These are phyloP conservation scores for Vanrija humicola DNA, from an alignment of 1,284 basidiomycete species.

Conservation along the genomic window DNA sequence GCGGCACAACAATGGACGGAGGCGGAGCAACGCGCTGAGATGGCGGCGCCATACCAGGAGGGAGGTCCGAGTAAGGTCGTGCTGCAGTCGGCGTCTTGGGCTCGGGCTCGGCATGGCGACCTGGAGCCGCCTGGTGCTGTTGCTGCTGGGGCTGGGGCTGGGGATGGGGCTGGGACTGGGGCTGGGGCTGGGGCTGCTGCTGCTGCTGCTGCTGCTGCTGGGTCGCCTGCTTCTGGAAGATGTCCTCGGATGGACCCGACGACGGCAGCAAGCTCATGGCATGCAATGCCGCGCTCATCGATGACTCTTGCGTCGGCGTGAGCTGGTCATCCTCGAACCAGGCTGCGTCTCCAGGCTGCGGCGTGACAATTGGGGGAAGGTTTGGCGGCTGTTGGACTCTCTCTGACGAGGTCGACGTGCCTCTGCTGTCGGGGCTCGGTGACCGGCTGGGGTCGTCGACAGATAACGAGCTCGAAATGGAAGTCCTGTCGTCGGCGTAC, in stretches of 20 bases:
- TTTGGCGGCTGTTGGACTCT: constrained; percentile 18
- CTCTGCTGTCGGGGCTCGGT: constrained; percentile 16
- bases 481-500: constrained; percentile 53
- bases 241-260: constrained; percentile 4
- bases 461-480: constrained; percentile 45
- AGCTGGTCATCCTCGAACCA: constrained; percentile 39
- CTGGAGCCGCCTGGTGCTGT: constrained; percentile 10
- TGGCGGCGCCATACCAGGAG: constrained; percentile 38
- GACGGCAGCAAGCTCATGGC: constrained; percentile 9
- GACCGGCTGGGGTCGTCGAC: constrained; percentile 45
- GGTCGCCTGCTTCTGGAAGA: not conserved
- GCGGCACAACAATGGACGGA: constrained; percentile 20
- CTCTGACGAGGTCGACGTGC: not conserved
- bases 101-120: constrained; percentile 13
- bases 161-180: constrained; percentile 3
- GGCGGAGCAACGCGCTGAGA: constrained; percentile 12
- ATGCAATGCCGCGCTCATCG: constrained; percentile 15
- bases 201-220: not conserved
- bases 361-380: constrained; percentile 16
- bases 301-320: constrained; percentile 43
- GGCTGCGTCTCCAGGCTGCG: constrained; percentile 15
- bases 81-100: constrained; percentile 7
- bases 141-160: not conserved
- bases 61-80: constrained; percentile 18
- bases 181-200: not conserved